These are phyloP conservation scores for Rhizopogon vinicolor DNA, from an alignment of 768 basidiomycete genomes.

Conservation along the genomic window DNA sequence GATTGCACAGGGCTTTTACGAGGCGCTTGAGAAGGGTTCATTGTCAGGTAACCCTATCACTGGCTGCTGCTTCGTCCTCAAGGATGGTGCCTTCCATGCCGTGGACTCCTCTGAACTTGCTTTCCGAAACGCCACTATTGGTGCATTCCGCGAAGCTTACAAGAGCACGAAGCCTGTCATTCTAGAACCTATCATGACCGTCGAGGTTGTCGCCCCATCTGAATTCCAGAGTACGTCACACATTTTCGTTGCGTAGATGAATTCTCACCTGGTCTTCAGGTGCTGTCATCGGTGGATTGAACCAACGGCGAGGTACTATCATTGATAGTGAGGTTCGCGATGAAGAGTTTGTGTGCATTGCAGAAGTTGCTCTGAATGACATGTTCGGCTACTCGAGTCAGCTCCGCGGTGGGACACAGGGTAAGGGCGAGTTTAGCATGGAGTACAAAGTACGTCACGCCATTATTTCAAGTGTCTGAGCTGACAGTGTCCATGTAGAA, in stretches of 20 bases:
- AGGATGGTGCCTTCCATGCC: constrained; percentile 89
- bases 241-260: not conserved
- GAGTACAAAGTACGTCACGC: constrained; percentile 61
- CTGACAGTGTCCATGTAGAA: constrained; percentile 36
- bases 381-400: constrained; percentile 98
- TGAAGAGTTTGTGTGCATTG: constrained; percentile 89
- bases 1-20: constrained; percentile 76
- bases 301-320: constrained; percentile 89
- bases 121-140: constrained; percentile 86
- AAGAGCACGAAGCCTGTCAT: constrained; percentile 72
- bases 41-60: constrained; percentile 85
- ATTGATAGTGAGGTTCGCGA: constrained; percentile 95
- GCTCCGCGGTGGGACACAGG: constrained; percentile 90
- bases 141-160: constrained; percentile 92
- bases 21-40: constrained; percentile 88
- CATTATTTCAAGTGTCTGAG: not conserved
- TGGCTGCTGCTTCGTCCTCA: constrained; percentile 81
- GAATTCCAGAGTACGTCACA: constrained; percentile 82
- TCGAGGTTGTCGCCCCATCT: constrained; percentile 91
- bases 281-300: constrained; percentile 90
- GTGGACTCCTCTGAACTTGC: constrained; percentile 97
- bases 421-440: constrained; percentile 89
- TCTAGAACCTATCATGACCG: constrained; percentile 97
- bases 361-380: constrained; percentile 93
- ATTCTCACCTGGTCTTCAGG: constrained; percentile 33